Conservation (phyloP, 106 monocot species). For the Dendrobium huoshanense region DNA sequence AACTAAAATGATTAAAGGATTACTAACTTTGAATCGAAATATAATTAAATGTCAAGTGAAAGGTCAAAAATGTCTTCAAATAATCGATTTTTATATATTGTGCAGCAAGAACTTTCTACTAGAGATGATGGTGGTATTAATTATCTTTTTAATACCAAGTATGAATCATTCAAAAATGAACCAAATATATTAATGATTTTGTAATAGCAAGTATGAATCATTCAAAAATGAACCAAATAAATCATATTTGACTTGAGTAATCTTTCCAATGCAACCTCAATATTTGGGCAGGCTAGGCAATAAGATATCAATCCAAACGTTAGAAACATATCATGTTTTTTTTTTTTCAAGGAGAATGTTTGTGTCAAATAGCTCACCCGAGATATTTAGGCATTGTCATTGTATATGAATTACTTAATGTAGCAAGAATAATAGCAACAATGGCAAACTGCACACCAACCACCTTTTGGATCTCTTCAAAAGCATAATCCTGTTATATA, state of each 20-base stretch:
- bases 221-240: neutral
- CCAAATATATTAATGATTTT: neutral
- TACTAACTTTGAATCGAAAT: too few species aligned
- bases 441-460: slow-evolving; percentile 63
- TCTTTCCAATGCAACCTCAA: neutral
- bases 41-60: too few species aligned
- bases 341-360: neutral
- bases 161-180: neutral
- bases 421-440: slow-evolving; percentile 50
- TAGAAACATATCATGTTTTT: neutral
- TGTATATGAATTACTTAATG: slow-evolving; percentile 66
- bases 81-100: too few species aligned
- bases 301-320: neutral
- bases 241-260: neutral
- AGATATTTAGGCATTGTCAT: slow-evolving; percentile 23
- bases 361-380: slow-evolving; percentile 24
- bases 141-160: neutral
- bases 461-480: slow-evolving; percentile 59
- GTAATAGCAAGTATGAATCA: neutral
- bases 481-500: slow-evolving; percentile 44
- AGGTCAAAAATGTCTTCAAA: too few species aligned
- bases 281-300: neutral
- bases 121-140: too few species aligned
- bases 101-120: too few species aligned
- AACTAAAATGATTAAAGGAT: too few species aligned